phyloP scores from a whole-genome alignment of 441 rosid genomes.

The Gossypium trilobum region DNA sequence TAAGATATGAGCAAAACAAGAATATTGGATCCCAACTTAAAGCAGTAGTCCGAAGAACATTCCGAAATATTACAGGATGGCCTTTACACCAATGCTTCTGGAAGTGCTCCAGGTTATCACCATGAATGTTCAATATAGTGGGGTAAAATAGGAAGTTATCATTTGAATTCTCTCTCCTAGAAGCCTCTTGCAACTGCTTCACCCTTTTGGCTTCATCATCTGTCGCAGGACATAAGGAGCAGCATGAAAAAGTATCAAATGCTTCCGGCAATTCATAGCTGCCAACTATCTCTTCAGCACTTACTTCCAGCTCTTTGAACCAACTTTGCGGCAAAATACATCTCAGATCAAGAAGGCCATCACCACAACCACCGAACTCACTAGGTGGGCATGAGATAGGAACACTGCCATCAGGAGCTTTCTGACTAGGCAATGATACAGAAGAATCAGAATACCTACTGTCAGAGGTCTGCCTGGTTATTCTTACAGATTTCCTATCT shows the following conservation, averaged over 20 bases:
- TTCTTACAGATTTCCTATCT: slow-evolving; percentile 27
- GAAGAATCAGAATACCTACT: slow-evolving; percentile 27
- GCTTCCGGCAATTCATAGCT: slow-evolving; percentile 85
- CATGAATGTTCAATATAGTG: slow-evolving; percentile 35
- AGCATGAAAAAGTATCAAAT: slow-evolving; percentile 43
- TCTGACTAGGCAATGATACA: slow-evolving; percentile 23
- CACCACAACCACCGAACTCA: slow-evolving; percentile 62
- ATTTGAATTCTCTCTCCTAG: slow-evolving; percentile 49
- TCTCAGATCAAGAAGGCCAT: slow-evolving; percentile 44
- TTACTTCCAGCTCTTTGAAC: slow-evolving; percentile 65
- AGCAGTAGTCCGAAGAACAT: slow-evolving; percentile 50
- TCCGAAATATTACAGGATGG: slow-evolving; percentile 77
- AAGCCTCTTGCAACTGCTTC: slow-evolving; percentile 60
- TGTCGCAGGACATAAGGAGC: slow-evolving; percentile 53
- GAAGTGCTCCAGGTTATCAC: slow-evolving; percentile 76
- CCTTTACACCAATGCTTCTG: slow-evolving; percentile 96
- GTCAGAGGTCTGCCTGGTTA: slow-evolving; percentile 22
- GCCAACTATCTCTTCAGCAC: slow-evolving; percentile 85
- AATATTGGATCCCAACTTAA: slow-evolving; percentile 80
- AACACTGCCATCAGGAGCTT: slow-evolving; percentile 27
- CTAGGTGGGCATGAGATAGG: slow-evolving; percentile 47
- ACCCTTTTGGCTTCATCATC: slow-evolving; percentile 36
- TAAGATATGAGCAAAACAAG: slow-evolving; percentile 82
- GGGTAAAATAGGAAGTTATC: slow-evolving; percentile 73
- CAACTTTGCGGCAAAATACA: slow-evolving; percentile 44